These are phyloP conservation scores for Apophysomyces trapeziformis DNA, from an alignment of 371 early-diverging fungal genomes.

Conservation along the genomic window DNA sequence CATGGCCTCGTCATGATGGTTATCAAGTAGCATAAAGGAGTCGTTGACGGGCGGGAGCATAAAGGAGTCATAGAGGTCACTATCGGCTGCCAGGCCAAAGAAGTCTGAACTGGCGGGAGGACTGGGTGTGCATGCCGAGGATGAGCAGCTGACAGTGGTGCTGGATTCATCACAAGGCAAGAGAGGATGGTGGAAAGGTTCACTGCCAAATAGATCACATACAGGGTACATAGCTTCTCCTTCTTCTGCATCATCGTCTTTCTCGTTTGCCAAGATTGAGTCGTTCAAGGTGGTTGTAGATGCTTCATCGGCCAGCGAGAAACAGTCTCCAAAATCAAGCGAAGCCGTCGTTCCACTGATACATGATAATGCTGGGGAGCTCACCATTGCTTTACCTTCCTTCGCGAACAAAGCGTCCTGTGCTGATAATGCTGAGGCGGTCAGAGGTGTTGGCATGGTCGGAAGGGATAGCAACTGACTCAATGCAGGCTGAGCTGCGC, in stretches of 20 bases:
- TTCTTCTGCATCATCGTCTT: neutral
- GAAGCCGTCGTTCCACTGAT: conserved; percentile 40
- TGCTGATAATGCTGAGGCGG: conserved; percentile 38
- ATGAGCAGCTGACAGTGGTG: conserved; percentile 21
- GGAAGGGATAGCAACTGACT: neutral
- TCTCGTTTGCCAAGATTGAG: conserved; percentile 6
- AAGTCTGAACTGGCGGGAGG: conserved; percentile 30
- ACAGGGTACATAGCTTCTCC: conserved; percentile 13
- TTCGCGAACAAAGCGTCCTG: conserved; percentile 43
- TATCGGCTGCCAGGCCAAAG: conserved; percentile 19
- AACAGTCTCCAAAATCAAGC: conserved; percentile 47
- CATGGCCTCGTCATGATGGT: conserved; percentile 10
- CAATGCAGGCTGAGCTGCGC: neutral
- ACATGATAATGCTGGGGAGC: conserved; percentile 30
- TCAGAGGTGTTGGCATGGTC: neutral
- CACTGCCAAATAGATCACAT: conserved; percentile 16
- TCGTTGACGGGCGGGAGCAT: conserved; percentile 41
- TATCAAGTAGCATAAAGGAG: conserved; percentile 18
- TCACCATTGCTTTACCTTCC: conserved; percentile 15
- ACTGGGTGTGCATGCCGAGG: conserved; percentile 39
- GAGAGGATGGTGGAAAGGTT: conserved; percentile 10
- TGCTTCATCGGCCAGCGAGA: conserved; percentile 49
- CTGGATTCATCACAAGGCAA: conserved; percentile 27
- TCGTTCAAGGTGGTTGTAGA: conserved; percentile 11
- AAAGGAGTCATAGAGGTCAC: conserved; percentile 40